Evolutionary conservation across 768 basidiomycete genomes (phyloP).

Genomic region (Chalciporus pseudorubinellus): DNA sequence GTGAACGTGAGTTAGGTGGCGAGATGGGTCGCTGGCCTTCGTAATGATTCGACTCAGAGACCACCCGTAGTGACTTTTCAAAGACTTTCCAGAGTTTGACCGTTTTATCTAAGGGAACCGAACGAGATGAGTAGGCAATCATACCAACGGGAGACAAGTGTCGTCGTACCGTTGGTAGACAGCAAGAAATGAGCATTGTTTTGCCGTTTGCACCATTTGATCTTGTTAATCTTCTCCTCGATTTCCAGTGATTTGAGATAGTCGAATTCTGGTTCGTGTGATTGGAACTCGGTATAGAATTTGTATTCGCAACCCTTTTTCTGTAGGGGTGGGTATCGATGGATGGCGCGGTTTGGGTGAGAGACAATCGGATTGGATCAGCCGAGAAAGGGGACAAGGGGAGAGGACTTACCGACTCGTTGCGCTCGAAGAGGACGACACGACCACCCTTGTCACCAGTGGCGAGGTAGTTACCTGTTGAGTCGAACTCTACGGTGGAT

Average conservation of each 20-base stretch:
- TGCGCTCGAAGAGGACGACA: slow-evolving; percentile 97
- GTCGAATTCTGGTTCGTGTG: slow-evolving; percentile 99
- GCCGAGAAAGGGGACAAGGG: slow-evolving; percentile 13
- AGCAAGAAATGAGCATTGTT: slow-evolving; percentile 96
- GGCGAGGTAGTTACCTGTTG: slow-evolving; percentile 98
- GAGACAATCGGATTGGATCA: slow-evolving; percentile 35
- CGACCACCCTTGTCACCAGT: slow-evolving; percentile 99
- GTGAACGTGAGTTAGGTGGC: slow-evolving; percentile 52
- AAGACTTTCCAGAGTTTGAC: slow-evolving; percentile 99
- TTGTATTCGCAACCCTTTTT: slow-evolving; percentile 99
- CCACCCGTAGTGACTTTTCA: slow-evolving; percentile 93
- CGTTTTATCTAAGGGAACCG: slow-evolving; percentile 78
- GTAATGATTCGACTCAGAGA: slow-evolving; percentile 93
- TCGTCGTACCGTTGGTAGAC: slow-evolving; percentile 86
- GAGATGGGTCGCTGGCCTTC: slow-evolving; percentile 73
- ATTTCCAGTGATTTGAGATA: slow-evolving; percentile 99
- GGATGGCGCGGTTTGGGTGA: slow-evolving; percentile 10
- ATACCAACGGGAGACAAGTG: not conserved
- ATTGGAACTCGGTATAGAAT: slow-evolving; percentile 99
- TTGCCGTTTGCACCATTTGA: slow-evolving; percentile 99
- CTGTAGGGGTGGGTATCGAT: slow-evolving; percentile 40
- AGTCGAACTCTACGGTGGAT: slow-evolving; percentile 99
- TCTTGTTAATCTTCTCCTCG: slow-evolving; percentile 99
- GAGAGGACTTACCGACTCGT: slow-evolving; percentile 75
- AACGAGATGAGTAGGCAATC: not conserved